Percentiles rank a stretch among this genome's conserved stretches.
phyloP scores from a whole-genome alignment of 805 yeast species.

The Ogataea trehaloabstinens region DNA sequence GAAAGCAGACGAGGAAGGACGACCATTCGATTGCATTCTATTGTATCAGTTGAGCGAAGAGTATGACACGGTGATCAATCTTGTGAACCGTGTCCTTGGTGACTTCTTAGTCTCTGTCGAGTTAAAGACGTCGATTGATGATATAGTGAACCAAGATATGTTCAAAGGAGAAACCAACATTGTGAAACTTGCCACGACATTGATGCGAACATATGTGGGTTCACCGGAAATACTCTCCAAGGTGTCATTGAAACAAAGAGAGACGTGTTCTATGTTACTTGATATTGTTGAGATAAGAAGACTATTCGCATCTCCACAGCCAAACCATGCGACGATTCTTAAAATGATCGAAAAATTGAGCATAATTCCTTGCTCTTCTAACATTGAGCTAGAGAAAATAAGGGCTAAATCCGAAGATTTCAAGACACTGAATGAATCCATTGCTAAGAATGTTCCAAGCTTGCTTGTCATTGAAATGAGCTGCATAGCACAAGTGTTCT shows the following conservation, averaged over 20 bases:
- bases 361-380: slow-evolving; percentile 58
- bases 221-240: slow-evolving; percentile 59
- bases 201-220: slow-evolving; percentile 46
- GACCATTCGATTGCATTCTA: slow-evolving; percentile 78
- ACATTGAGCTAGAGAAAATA: slow-evolving; percentile 52
- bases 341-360: slow-evolving; percentile 55
- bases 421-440: slow-evolving; percentile 59
- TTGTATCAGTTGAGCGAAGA: slow-evolving; percentile 88
- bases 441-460: slow-evolving; percentile 78
- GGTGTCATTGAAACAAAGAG: slow-evolving; percentile 53
- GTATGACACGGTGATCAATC: slow-evolving; percentile 71
- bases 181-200: slow-evolving; percentile 44
- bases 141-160: slow-evolving; percentile 16
- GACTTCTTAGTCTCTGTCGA: slow-evolving; percentile 74
- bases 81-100: slow-evolving; percentile 74
- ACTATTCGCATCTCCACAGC: slow-evolving; percentile 50
- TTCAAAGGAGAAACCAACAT: slow-evolving; percentile 45
- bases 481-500: slow-evolving; percentile 59
- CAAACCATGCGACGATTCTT: slow-evolving; percentile 44
- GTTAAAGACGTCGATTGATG: slow-evolving; percentile 21
- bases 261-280: slow-evolving; percentile 63
- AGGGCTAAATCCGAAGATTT: slow-evolving; percentile 68
- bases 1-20: slow-evolving; percentile 88
- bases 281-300: slow-evolving; percentile 68
- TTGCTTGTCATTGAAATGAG: slow-evolving; percentile 80